Conservation (phyloP, 176 grass and related monocot genomes). For the Sorghum bicolor region DNA sequence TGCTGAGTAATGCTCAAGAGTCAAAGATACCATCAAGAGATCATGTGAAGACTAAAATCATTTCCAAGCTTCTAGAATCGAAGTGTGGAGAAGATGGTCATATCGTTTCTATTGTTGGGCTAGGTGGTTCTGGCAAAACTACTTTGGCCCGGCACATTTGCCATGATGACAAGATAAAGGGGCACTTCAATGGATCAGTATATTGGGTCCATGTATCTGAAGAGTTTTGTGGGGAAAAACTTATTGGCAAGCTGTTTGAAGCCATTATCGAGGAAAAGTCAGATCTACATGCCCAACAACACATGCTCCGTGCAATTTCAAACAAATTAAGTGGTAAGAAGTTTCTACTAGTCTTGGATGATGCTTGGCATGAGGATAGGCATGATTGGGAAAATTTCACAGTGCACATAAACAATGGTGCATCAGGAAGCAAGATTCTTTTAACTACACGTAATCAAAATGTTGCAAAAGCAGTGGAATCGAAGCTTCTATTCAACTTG, state of each 20-base stretch:
- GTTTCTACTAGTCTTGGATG: conserved; percentile 27
- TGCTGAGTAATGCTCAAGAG: not conserved
- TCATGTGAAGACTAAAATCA: not conserved
- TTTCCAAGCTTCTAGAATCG: not conserved
- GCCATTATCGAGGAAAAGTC: not conserved
- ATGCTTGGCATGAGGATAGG: conserved; percentile 10
- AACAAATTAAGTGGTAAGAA: not conserved
- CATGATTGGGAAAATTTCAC: conserved; percentile 4
- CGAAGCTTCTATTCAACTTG: not conserved
- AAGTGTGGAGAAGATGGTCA: not conserved
- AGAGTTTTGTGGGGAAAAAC: not conserved
- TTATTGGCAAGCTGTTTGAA: not conserved
- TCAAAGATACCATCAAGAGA: conserved; percentile 17
- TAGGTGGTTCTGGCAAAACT: conserved; percentile 29
- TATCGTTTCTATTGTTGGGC: conserved; percentile 16
- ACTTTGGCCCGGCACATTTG: conserved; percentile 10
- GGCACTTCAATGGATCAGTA: not conserved
- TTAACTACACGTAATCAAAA: conserved; percentile 10
- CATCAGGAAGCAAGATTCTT: conserved; percentile 19
- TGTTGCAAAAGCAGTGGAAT: not conserved
- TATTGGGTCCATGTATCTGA: not conserved
- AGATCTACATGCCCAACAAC: not conserved
- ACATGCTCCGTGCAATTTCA: not conserved
- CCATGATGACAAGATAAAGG: not conserved
- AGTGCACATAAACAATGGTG: not conserved